Evolutionary conservation across 2,329 filamentous ascomycete genomes (phyloP), one percentile per base, ranked within the genome.

Genomic region (Salinomyces thailandicus): DNA sequence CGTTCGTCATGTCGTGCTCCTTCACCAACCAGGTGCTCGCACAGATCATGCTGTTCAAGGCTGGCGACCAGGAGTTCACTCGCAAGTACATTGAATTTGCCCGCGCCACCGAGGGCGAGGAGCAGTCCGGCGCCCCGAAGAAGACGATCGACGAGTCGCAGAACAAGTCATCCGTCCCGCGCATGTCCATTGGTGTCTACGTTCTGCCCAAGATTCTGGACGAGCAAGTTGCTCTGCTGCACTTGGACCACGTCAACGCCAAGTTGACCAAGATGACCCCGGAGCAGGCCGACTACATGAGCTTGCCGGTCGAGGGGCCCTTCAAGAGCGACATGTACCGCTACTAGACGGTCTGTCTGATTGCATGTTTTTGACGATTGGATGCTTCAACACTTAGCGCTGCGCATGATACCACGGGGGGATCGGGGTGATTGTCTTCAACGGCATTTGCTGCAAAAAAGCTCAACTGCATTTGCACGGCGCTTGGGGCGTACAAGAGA

Each of bases 21-120:
- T 98, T 98, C 82, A 93, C 87, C 77, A 98, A 98, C 82, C 91
- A 98, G 77, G 91, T 96, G 58, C 85, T 98, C 64, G 91, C 91
- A 53, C 91, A 98, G 75, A 96, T 98, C 72, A 81, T 93, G 73
- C 73, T 98, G 60, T 98, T 69, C 83, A 96, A 96, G 82, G 81
- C 79, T 58, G 74, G 81, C 57, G 87, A 96, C 63, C 76, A 75
- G 62, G 81, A 72, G 40, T 98, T 93, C 65, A 77, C 81, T 68
- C 72, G 84, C 70, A 95, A 95, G 77, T 93, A 95, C 72, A 70
- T 87, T 57, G 91, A 95, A 71, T 98, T 94, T 64, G 85, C 83
- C 70, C 57, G 57, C 41, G 57, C 57, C 35, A 45, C 48, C 36
- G 55, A 56, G 34, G 55, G 47, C 38, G 53, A 58, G 45, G 52